Percentiles rank a stretch among this genome's conserved stretches.
Evolutionary conservation across 1,139 yeast genomes (phyloP).

Genomic region (Yamadazyma sp.): DNA sequence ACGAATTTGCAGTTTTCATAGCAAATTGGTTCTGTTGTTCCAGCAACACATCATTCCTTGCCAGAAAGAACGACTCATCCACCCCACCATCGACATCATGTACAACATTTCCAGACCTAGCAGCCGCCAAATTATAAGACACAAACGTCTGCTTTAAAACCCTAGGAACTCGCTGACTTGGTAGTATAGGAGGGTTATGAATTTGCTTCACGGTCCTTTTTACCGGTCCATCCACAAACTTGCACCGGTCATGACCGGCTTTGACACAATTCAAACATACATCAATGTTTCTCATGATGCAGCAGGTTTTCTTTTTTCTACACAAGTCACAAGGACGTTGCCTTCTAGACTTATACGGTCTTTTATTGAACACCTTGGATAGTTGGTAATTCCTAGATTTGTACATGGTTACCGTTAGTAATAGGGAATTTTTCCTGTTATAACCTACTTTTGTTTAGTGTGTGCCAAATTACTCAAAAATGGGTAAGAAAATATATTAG

Average conservation of each 20-base stretch:
- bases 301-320: slow-evolving; percentile 27
- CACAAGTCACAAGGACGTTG: slow-evolving; percentile 30
- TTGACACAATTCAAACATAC: slow-evolving; percentile 25
- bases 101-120: neutral
- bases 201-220: slow-evolving; percentile 15
- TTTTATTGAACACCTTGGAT: slow-evolving; percentile 12
- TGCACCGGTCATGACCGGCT: slow-evolving; percentile 23
- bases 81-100: neutral
- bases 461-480: slow-evolving; percentile 1
- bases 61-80: neutral
- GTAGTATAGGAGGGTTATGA: slow-evolving; percentile 7
- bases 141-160: neutral
- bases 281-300: slow-evolving; percentile 22
- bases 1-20: too few relatives aligned
- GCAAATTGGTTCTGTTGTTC: too few relatives aligned
- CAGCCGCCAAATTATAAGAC: neutral
- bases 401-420: slow-evolving; percentile 2
- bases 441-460: neutral
- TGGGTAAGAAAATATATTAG: slow-evolving; percentile 2
- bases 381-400: slow-evolving; percentile 12
- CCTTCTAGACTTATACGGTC: slow-evolving; percentile 25
- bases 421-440: neutral
- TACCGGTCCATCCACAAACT: slow-evolving; percentile 25
- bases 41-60: too few relatives aligned
- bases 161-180: slow-evolving; percentile 5